These are phyloP conservation scores for Sanghuangporus sanghuang DNA, from an alignment of 1,284 basidiomycete genomes.

Conservation along the genomic window DNA sequence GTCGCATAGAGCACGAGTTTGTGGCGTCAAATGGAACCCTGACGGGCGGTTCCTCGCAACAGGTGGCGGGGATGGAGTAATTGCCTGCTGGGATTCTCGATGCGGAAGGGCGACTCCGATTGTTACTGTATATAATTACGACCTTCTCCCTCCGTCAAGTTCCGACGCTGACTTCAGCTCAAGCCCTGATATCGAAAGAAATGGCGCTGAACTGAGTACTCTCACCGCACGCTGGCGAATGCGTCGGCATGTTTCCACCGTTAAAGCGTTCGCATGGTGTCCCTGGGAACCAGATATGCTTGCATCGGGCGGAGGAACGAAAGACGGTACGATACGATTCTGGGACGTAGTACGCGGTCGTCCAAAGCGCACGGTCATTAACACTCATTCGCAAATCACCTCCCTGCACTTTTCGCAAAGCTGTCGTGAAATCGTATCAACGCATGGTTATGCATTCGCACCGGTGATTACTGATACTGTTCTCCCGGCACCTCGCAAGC, in stretches of 20 bases:
- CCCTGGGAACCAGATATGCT: constrained; percentile 85
- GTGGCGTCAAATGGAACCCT: constrained; percentile 15
- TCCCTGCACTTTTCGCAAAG: constrained; percentile 15
- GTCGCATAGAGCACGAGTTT: constrained; percentile 13
- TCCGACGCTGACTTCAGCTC: neutral
- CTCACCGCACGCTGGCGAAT: constrained; percentile 2
- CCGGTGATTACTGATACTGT: neutral
- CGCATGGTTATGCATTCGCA: constrained; percentile 17
- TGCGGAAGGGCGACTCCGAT: neutral
- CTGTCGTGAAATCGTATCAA: constrained; percentile 17
- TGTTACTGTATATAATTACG: neutral
- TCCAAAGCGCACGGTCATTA: neutral
- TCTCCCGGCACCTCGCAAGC: constrained; percentile 12
- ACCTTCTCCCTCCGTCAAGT: neutral
- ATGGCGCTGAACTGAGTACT: neutral
- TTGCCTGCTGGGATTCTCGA: constrained; percentile 15
- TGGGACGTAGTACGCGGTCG: constrained; percentile 9
- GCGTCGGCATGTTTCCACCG: constrained; percentile 13
- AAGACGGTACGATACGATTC: constrained; percentile 16
- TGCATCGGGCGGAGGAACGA: constrained; percentile 68
- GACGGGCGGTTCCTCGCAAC: constrained; percentile 14
- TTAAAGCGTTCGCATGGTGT: constrained; percentile 84
- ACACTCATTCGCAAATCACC: constrained; percentile 13
- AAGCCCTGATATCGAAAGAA: neutral
- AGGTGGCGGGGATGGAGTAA: constrained; percentile 13